These are phyloP conservation scores for Pleomassaria siparia DNA, from an alignment of 2,329 filamentous ascomycete genomes.

Conservation along the genomic window DNA sequence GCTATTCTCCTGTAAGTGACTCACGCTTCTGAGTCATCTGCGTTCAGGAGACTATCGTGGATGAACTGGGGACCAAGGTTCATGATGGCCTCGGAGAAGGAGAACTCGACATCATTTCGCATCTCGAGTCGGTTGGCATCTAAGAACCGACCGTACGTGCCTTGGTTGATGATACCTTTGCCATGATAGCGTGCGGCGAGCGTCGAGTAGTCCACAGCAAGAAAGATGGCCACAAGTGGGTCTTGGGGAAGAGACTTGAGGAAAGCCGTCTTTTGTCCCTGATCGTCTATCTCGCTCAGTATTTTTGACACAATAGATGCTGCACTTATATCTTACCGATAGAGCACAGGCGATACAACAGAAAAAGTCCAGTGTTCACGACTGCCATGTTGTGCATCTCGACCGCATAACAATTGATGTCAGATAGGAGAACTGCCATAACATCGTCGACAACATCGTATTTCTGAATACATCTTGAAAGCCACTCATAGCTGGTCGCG, in stretches of 20 bases:
- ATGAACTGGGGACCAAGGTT: conserved; percentile 28
- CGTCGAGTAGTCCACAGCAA: conserved; percentile 28
- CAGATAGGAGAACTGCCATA: conserved; percentile 30
- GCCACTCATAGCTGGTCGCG: conserved; percentile 22
- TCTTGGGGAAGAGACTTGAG: conserved; percentile 25
- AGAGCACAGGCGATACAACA: conserved; percentile 25
- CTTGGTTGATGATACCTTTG: conserved; percentile 35
- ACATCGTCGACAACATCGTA: conserved; percentile 36
- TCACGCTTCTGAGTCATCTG: conserved; percentile 11
- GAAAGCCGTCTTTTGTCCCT: conserved; percentile 11
- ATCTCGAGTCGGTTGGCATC: conserved; percentile 29
- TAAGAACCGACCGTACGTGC: conserved; percentile 31
- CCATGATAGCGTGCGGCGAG: conserved; percentile 35
- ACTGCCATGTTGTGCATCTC: conserved; percentile 27
- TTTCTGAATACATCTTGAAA: conserved; percentile 26
- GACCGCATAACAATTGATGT: conserved; percentile 28
- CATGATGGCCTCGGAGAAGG: conserved; percentile 31
- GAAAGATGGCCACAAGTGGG: conserved; percentile 30
- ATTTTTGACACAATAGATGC: not conserved
- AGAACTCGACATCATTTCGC: conserved; percentile 33
- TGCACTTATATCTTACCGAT: conserved; percentile 12
- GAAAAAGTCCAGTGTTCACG: conserved; percentile 28
- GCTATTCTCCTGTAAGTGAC: not conserved
- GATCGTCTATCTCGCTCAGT: not conserved
- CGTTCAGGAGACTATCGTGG: conserved; percentile 20